These are phyloP conservation scores for Cryphonectria nitschkei DNA, from an alignment of 2,329 filamentous ascomycete species.

Conservation along the genomic window DNA sequence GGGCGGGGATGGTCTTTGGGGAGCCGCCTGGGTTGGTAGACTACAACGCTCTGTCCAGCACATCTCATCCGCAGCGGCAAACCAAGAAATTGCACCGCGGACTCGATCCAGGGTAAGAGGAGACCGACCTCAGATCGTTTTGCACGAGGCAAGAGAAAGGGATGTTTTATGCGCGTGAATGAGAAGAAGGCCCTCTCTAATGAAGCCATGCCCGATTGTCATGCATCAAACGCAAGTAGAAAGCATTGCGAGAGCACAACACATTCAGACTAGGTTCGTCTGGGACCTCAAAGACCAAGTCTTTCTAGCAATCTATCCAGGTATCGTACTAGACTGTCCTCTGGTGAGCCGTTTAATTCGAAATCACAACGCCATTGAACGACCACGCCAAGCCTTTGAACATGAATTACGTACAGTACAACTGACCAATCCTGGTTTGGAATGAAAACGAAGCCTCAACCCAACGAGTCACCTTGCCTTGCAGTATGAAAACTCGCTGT, in stretches of 20 bases:
- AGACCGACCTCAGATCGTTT: not conserved
- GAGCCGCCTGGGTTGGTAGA: not conserved
- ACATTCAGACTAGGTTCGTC: not conserved
- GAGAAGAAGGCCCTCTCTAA: not conserved
- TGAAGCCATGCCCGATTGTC: not conserved
- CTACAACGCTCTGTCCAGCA: not conserved
- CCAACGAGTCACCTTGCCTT: not conserved
- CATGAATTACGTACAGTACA: not conserved
- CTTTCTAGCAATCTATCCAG: not conserved
- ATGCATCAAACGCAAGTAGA: not conserved
- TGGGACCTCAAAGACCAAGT: not conserved
- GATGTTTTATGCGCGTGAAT: not conserved
- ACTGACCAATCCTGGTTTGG: not conserved
- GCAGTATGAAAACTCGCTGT: slow-evolving; percentile 26
- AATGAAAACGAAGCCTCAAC: not conserved
- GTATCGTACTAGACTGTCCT: not conserved
- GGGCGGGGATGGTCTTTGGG: not conserved
- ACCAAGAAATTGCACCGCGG: not conserved
- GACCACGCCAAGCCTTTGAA: not conserved
- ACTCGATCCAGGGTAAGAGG: not conserved
- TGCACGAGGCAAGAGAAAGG: not conserved
- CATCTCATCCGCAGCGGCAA: not conserved
- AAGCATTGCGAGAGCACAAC: not conserved
- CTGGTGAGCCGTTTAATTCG: not conserved
- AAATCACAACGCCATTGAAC: not conserved